Evolutionary conservation across 2,329 filamentous ascomycete species (phyloP).

Genomic region (Didymella glomerata): DNA sequence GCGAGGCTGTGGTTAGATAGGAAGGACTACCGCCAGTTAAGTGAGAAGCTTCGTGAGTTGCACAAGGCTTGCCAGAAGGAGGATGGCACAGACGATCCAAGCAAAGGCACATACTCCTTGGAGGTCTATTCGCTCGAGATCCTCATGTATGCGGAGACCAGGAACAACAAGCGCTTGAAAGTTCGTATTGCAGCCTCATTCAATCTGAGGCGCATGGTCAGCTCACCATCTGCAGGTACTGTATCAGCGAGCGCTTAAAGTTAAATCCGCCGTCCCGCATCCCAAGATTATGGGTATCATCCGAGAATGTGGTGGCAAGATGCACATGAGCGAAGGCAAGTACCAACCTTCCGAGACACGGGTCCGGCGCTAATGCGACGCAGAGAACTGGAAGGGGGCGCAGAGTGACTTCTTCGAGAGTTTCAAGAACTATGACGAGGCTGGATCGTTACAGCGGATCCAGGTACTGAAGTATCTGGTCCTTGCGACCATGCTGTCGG

Average conservation of each 20-base stretch:
- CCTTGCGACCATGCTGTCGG: slow-evolving; percentile 97
- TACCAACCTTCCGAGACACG: slow-evolving; percentile 20
- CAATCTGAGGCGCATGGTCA: slow-evolving; percentile 31
- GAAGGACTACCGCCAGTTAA: slow-evolving; percentile 82
- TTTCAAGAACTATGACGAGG: slow-evolving; percentile 98
- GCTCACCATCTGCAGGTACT: slow-evolving; percentile 62
- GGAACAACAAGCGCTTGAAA: slow-evolving; percentile 97
- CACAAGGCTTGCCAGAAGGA: slow-evolving; percentile 87
- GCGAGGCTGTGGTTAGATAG: slow-evolving; percentile 89
- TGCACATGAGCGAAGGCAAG: slow-evolving; percentile 93
- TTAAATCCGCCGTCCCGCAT: slow-evolving; percentile 96
- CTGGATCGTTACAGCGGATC: slow-evolving; percentile 92
- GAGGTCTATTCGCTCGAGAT: slow-evolving; percentile 98
- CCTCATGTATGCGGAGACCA: slow-evolving; percentile 96
- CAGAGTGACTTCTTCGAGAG: slow-evolving; percentile 99
- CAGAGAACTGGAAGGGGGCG: slow-evolving; percentile 96
- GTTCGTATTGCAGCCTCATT: slow-evolving; percentile 47
- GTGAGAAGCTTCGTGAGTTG: slow-evolving; percentile 84
- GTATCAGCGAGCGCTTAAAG: slow-evolving; percentile 89
- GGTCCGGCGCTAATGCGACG: slow-evolving; percentile 33
- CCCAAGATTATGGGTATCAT: slow-evolving; percentile 99
- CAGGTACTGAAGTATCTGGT: slow-evolving; percentile 98
- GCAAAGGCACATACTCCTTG: slow-evolving; percentile 93
- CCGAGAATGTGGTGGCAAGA: slow-evolving; percentile 97
- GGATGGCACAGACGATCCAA: slow-evolving; percentile 88